Evolutionary conservation across 2,329 filamentous ascomycete genomes (phyloP), one percentile per base, ranked within the genome.

Genomic region (Aspergillus sp.): DNA sequence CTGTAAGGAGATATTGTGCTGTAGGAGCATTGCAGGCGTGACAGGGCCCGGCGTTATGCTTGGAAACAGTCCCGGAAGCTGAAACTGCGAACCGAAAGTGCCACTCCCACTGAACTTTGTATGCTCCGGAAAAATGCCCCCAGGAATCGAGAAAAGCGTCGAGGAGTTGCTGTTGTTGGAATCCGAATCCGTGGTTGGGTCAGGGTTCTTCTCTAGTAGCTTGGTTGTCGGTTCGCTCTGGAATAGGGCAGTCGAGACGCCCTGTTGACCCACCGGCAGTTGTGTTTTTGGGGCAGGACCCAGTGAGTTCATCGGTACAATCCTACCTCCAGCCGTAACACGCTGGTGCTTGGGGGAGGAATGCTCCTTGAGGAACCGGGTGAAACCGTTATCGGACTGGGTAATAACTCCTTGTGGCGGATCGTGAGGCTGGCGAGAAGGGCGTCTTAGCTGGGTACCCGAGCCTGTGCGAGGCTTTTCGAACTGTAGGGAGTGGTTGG

Each of bases 271-370:
- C 19, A 52, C 50, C 7, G 56, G 54, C 33, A 68, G 53, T 38
- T 63, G 62, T 51, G 68, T 66, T 49, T 68, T 61, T 4, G 71
- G 69, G 46, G 63, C 64, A 20, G 66, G 59, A 9, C 49, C 27
- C 17, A 57, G 54, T 27, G 64, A 60, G 32, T 64, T 61, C 67
- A 74, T 73, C n/a, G 73, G 71, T 32, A 76, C 71, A 23, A 76
- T 74, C 37, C 66, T 67, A 7, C 74, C 74, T 19, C 72, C 72
- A 48, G 74, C 72, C 35, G 73, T 75, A 43, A 76, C 74, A 45
- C 73, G 69, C 45, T 75, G 69, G 49, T 74, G 69, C 30, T 66
- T 72, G n/a, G 73, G 72, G 32, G 74, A 75, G 6, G 71, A 64
- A 49, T 75, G 72, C 45, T 72, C 64, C 55, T 70, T 70, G 7